Conservation (phyloP, 139 green algal species). For the Coccomyxa sp. region DNA sequence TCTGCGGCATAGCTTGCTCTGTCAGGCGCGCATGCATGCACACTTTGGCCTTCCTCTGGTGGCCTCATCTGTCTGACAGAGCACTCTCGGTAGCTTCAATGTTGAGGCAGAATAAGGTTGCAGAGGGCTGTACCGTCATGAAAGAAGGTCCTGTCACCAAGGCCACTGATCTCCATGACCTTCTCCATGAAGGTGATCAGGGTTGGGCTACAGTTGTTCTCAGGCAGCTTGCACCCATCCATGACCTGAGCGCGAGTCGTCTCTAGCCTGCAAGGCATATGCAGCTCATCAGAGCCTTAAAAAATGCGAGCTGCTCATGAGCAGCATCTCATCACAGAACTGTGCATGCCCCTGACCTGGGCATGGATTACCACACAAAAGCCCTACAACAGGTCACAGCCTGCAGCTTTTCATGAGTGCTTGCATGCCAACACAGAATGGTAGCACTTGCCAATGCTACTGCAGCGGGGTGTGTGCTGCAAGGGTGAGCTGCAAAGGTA, state of each 20-base stretch:
- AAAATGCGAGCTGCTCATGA: not conserved
- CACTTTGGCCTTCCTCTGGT: not conserved
- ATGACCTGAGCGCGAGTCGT: not conserved
- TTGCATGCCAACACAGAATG: not conserved
- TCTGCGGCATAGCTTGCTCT: not conserved
- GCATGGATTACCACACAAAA: not conserved
- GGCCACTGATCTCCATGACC: conserved; percentile 74
- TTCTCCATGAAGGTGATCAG: conserved; percentile 92
- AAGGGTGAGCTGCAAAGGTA: not conserved
- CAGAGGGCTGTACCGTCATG: conserved; percentile 47
- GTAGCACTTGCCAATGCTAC: not conserved
- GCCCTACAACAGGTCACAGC: not conserved
- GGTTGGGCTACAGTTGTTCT: conserved; percentile 56
- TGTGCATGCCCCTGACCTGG: not conserved
- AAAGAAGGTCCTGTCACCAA: conserved; percentile 92
- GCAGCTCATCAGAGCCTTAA: not conserved
- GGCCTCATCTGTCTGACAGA: not conserved
- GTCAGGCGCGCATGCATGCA: not conserved
- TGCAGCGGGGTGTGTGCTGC: not conserved
- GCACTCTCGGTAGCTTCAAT: not conserved
- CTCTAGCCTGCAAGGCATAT: not conserved
- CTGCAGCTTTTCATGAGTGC: not conserved
- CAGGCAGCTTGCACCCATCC: not conserved
- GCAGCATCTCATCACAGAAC: not conserved
- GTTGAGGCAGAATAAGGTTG: not conserved